Evolutionary conservation across 345 rosid species (phyloP).

Genomic region (Noccaea bulbosa): DNA sequence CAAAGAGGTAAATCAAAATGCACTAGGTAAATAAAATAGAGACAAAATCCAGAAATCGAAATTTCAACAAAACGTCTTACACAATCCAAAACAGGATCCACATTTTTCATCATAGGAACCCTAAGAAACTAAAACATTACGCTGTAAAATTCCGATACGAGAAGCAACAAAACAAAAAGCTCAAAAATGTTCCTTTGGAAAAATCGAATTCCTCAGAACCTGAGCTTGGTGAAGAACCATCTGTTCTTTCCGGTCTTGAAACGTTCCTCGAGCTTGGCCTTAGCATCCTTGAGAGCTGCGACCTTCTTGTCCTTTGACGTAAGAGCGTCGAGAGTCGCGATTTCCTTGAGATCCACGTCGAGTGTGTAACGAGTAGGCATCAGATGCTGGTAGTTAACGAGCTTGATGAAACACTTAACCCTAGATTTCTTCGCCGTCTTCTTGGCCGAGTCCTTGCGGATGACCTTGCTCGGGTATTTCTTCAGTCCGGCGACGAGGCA

Average conservation of each 20-base stretch:
- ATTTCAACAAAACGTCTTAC: slow-evolving; percentile 30
- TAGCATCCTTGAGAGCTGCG: slow-evolving; percentile 53
- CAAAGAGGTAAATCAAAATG: slow-evolving; percentile 3
- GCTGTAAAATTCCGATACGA: slow-evolving; percentile 4
- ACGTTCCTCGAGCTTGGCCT: slow-evolving; percentile 62
- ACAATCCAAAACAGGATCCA: slow-evolving; percentile 36
- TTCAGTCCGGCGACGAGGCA: slow-evolving; percentile 63
- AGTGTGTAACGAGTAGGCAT: slow-evolving; percentile 71
- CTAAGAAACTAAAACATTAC: slow-evolving; percentile 28
- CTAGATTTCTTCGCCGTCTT: slow-evolving; percentile 65
- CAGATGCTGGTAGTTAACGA: slow-evolving; percentile 63
- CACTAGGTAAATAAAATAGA: background rate
- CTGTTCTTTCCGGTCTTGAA: slow-evolving; percentile 69
- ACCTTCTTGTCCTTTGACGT: slow-evolving; percentile 60
- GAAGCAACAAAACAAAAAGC: slow-evolving; percentile 12
- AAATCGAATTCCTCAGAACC: slow-evolving; percentile 45
- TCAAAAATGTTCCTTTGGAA: background rate
- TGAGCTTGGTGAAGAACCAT: slow-evolving; percentile 69
- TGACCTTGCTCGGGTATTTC: slow-evolving; percentile 62
- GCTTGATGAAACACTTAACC: slow-evolving; percentile 60
- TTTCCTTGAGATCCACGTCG: slow-evolving; percentile 63
- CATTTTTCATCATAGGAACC: slow-evolving; percentile 30
- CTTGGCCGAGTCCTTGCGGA: slow-evolving; percentile 58
- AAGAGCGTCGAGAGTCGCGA: slow-evolving; percentile 47
- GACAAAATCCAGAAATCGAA: slow-evolving; percentile 30